Conservation (phyloP, 2,329 filamentous ascomycete species). For the Alternaria gaisen region DNA sequence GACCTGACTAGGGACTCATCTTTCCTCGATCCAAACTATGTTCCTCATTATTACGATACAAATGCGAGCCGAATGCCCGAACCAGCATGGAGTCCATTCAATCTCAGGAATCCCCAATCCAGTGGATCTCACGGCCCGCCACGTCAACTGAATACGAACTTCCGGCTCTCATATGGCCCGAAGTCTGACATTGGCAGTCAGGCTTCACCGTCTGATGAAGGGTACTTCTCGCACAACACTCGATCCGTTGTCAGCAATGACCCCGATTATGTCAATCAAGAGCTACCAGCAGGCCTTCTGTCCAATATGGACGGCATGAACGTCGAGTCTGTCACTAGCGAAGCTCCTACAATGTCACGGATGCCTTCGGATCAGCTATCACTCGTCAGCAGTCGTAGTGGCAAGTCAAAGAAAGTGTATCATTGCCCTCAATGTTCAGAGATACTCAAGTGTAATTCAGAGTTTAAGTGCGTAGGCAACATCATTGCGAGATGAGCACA, state of each 20-base stretch:
- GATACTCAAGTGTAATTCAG: conserved; percentile 46
- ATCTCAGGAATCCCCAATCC: conserved; percentile 24
- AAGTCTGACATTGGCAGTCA: conserved; percentile 37
- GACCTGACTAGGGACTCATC: conserved; percentile 19
- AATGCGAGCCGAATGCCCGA: conserved; percentile 28
- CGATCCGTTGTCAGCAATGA: conserved; percentile 47
- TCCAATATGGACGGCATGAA: conserved; percentile 26
- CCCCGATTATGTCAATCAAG: conserved; percentile 28
- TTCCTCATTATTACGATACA: conserved; percentile 12
- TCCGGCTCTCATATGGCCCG: conserved; percentile 24
- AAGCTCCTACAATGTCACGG: conserved; percentile 23
- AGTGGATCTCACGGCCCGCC: conserved; percentile 10
- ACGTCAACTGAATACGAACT: conserved; percentile 24
- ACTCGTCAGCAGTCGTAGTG: conserved; percentile 38
- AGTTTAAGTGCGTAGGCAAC: conserved; percentile 46
- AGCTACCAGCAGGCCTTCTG: conserved; percentile 28
- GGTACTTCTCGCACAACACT: conserved; percentile 40
- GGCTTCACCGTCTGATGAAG: conserved; percentile 40
- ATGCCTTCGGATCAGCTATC: conserved; percentile 36
- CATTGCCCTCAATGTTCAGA: conserved; percentile 35
- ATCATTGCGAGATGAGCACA: neutral
- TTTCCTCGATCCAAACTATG: conserved; percentile 23
- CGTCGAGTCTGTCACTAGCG: conserved; percentile 26
- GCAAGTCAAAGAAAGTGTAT: conserved; percentile 20
- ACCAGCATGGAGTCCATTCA: conserved; percentile 41